Conservation (phyloP, 345 rosid genomes). For the Fremontodendron californicum region DNA sequence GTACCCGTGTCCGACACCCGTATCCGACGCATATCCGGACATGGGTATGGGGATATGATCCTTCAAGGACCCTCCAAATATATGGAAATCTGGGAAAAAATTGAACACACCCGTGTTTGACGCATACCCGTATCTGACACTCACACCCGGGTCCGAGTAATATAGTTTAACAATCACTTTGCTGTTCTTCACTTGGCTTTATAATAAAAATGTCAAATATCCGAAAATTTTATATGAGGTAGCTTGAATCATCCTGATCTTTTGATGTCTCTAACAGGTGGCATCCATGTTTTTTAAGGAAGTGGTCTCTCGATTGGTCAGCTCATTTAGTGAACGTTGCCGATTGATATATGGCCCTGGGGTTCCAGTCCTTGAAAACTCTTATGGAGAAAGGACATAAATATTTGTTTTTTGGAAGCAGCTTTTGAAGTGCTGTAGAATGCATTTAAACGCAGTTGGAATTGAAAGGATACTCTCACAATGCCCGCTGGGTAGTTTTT, state of each 20-base stretch:
- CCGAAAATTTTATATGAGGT: neutral
- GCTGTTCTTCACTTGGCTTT: neutral
- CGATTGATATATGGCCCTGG: constrained; percentile 72
- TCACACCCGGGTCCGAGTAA: too few species aligned
- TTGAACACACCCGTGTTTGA: too few species aligned
- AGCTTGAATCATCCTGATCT: constrained; percentile 1
- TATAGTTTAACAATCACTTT: neutral
- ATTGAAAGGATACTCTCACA: neutral
- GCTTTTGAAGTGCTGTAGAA: neutral
- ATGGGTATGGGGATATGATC: too few species aligned
- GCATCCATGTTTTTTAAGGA: constrained; percentile 92
- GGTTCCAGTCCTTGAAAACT: constrained; percentile 53
- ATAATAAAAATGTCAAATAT: neutral
- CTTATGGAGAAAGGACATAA: constrained; percentile 48
- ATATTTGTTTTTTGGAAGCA: neutral
- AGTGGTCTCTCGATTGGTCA: constrained; percentile 71
- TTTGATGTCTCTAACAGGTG: constrained; percentile 37
- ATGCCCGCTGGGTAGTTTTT: constrained; percentile 17
- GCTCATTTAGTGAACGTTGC: constrained; percentile 77
- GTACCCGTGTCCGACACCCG: too few species aligned
- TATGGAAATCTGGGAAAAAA: too few species aligned
- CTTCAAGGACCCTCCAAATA: too few species aligned
- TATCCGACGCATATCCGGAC: too few species aligned
- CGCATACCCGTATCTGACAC: too few species aligned
- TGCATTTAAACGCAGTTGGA: constrained; percentile 7